Conservation (phyloP, 208 protist species). For the Wallacemonas sp. region DNA sequence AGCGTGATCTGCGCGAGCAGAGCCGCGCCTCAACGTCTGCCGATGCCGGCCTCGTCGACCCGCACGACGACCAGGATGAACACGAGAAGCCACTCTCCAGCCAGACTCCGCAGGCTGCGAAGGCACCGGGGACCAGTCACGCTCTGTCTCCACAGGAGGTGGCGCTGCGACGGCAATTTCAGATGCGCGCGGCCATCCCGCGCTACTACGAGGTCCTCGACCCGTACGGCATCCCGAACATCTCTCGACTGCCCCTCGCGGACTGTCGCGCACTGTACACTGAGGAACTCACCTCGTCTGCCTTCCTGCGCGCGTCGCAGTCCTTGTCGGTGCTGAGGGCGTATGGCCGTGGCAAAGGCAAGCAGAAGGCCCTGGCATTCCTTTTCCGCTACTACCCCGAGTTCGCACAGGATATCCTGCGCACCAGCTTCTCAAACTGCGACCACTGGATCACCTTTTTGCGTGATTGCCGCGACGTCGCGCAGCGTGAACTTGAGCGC, state of each 20-base stretch:
- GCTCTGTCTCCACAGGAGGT: conserved; percentile 20
- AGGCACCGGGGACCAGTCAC: background rate
- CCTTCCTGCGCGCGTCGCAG: conserved; percentile 32
- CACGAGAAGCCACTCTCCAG: background rate
- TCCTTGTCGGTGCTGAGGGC: conserved; percentile 29
- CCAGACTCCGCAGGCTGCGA: no score
- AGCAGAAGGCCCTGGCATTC: conserved; percentile 42
- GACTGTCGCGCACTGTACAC: conserved; percentile 40
- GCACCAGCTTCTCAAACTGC: conserved; percentile 35
- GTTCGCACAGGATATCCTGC: conserved; percentile 54
- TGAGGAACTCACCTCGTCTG: conserved; percentile 35
- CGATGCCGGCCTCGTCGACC: no score
- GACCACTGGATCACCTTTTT: conserved; percentile 52
- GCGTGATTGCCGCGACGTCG: conserved; percentile 26
- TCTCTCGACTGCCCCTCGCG: conserved; percentile 16
- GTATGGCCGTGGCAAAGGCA: conserved; percentile 55
- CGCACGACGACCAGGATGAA: no score
- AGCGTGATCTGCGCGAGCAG: conserved; percentile 1
- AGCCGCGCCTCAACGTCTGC: no score
- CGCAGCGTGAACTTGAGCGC: conserved; percentile 33
- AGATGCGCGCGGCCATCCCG: conserved; percentile 30
- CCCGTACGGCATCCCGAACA: conserved; percentile 68
- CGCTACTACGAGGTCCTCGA: conserved; percentile 43
- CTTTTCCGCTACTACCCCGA: conserved; percentile 42
- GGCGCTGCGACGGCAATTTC: conserved; percentile 23